Evolutionary conservation across 2,329 filamentous ascomycete species (phyloP).

Genomic region (Cryphonectria japonica): DNA sequence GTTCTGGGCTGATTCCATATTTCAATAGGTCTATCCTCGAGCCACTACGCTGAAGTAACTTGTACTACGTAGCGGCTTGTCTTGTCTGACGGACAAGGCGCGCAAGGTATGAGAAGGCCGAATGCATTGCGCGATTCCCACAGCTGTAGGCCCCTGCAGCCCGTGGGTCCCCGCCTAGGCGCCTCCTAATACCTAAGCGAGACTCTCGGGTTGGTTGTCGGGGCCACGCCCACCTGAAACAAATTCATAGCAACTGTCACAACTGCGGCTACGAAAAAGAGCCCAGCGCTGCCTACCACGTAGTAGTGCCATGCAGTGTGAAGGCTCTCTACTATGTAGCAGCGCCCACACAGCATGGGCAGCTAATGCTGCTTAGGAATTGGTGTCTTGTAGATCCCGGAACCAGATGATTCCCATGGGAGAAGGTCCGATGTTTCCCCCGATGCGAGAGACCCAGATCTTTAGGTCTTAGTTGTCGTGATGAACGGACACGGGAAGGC

Average conservation of each 20-base stretch:
- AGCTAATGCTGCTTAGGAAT: neutral
- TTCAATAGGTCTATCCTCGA: neutral
- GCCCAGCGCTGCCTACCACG: conserved; percentile 9
- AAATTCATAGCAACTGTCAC: neutral
- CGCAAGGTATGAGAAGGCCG: neutral
- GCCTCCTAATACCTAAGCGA: neutral
- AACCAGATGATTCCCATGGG: neutral
- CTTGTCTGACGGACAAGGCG: neutral
- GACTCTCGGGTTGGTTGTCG: neutral
- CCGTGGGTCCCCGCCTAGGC: neutral
- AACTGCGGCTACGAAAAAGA: conserved; percentile 4
- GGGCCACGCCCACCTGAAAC: neutral
- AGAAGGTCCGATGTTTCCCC: neutral
- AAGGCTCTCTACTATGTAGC: neutral
- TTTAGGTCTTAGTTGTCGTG: neutral
- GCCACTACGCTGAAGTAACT: neutral
- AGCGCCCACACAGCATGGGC: neutral
- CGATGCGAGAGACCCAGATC: neutral
- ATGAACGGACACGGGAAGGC: neutral
- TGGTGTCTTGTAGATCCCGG: neutral
- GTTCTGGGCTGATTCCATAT: neutral
- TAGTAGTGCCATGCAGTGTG: conserved; percentile 10
- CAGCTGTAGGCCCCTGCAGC: neutral
- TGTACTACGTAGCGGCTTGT: neutral
- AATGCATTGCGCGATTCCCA: neutral